A percentile compares a stretch with the other conserved stretches of the same genome.
phyloP scores from a whole-genome alignment of 768 basidiomycete species.

The Kwoniella mangroviensis region DNA sequence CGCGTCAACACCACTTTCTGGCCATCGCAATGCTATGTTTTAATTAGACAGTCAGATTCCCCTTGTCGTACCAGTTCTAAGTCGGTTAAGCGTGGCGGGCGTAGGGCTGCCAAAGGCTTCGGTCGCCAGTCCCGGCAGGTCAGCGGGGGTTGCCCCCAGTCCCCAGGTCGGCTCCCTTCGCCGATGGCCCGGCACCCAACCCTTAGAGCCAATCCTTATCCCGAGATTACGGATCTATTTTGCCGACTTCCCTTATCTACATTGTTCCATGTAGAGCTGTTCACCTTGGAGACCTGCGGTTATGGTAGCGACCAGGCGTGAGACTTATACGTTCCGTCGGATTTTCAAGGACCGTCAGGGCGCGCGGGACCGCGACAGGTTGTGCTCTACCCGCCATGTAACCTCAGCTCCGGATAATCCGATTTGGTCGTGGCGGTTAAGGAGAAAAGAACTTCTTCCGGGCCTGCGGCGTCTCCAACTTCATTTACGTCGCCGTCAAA shows the following conservation, averaged over 20 bases:
- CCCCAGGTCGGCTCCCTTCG: conserved; percentile 72
- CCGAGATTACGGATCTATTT: conserved; percentile 78
- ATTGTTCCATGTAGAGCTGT: conserved; percentile 80
- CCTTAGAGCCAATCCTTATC: conserved; percentile 73
- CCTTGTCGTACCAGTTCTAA: conserved; percentile 76
- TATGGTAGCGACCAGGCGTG: conserved; percentile 75
- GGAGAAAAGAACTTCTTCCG: conserved; percentile 79
- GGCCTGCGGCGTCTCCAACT: conserved; percentile 68
- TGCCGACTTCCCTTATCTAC: conserved; percentile 81
- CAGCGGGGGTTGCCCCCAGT: conserved; percentile 66
- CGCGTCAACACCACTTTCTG: conserved; percentile 72
- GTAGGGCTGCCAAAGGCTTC: conserved; percentile 64
- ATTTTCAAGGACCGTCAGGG: conserved; percentile 69
- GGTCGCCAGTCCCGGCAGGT: conserved; percentile 58
- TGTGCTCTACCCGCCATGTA: conserved; percentile 73
- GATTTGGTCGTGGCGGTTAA: conserved; percentile 77
- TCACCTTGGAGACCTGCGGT: conserved; percentile 77
- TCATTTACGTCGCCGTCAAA: conserved; percentile 70
- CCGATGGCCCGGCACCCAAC: conserved; percentile 77
- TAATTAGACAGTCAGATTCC: conserved; percentile 82
- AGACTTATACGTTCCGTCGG: conserved; percentile 76
- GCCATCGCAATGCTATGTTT: conserved; percentile 71
- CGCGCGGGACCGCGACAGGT: conserved; percentile 65
- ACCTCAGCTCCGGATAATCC: conserved; percentile 75
- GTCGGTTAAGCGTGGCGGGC: conserved; percentile 64